These are phyloP conservation scores for Lunasporangiospora selenospora DNA, from an alignment of 192 early-diverging fungal species.

Conservation along the genomic window DNA sequence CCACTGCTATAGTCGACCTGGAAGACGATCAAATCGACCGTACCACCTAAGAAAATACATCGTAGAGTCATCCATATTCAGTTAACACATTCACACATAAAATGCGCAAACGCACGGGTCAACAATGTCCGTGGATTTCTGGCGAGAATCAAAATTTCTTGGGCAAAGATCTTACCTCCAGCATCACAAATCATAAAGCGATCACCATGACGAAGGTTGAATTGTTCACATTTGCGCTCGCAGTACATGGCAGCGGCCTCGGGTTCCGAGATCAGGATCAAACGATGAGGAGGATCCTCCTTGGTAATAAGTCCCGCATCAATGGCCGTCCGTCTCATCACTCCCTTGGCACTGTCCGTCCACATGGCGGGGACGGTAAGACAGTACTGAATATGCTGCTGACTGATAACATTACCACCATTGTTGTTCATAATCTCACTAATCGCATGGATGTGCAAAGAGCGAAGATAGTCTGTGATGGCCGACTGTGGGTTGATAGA, in stretches of 20 bases:
- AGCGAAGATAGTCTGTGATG: constrained; percentile 42
- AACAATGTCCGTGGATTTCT: too few species aligned
- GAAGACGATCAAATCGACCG: constrained; percentile 54
- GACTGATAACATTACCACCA: constrained; percentile 39
- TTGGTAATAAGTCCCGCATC: constrained; percentile 59
- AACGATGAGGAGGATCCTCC: constrained; percentile 50
- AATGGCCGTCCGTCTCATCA: constrained; percentile 62
- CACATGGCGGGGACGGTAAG: constrained; percentile 64
- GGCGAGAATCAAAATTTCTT: too few species aligned
- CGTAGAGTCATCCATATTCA: too few species aligned
- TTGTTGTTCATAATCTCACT: constrained; percentile 49
- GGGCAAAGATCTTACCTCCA: constrained; percentile 42
- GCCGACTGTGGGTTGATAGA: constrained; percentile 43
- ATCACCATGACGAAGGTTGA: constrained; percentile 47
- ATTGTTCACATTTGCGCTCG: constrained; percentile 57
- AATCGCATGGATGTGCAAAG: constrained; percentile 48
- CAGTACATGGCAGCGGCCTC: constrained; percentile 66
- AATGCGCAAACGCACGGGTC: too few species aligned
- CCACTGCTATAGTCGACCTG: constrained; percentile 51
- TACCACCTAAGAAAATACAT: constrained; percentile 51
- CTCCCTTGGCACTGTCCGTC: constrained; percentile 58
- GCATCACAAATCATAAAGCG: constrained; percentile 50
- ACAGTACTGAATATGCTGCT: constrained; percentile 43
- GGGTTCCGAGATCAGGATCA: constrained; percentile 57
- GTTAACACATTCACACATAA: too few species aligned